Percentiles rank a stretch among this genome's conserved stretches.
Evolutionary conservation across 495 filamentous ascomycete genomes (phyloP).

Genomic region (Glutinoglossum americanum): DNA sequence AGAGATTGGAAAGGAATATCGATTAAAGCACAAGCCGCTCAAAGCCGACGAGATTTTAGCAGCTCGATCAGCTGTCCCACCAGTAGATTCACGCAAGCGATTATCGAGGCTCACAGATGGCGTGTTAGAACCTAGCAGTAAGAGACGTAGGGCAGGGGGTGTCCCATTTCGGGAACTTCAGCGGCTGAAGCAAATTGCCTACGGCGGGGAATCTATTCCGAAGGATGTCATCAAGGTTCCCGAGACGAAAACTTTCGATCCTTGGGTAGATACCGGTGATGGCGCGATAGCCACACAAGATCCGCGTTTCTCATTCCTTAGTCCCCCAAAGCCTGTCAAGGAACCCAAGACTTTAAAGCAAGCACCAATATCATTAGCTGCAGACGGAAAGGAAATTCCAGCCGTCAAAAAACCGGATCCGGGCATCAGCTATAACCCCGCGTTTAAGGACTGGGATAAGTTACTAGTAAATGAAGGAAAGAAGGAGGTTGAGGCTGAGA

Average conservation of each 20-base stretch:
- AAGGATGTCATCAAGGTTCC: conserved; percentile 30
- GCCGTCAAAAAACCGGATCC: conserved; percentile 59
- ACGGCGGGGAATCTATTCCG: conserved; percentile 38
- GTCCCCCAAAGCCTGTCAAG: conserved; percentile 37
- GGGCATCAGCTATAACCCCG: conserved; percentile 79
- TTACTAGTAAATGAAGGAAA: conserved; percentile 50
- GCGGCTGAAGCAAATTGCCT: conserved; percentile 54
- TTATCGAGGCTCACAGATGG: conserved; percentile 33
- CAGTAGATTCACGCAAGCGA: conserved; percentile 56
- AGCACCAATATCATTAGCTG: conserved; percentile 57
- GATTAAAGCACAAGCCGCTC: conserved; percentile 48
- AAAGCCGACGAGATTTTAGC: conserved; percentile 84
- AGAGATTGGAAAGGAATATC: conserved; percentile 34
- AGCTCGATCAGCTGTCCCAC: conserved; percentile 56
- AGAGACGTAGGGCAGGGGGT: conserved; percentile 51
- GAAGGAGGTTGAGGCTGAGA: conserved; percentile 60
- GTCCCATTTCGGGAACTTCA: conserved; percentile 61
- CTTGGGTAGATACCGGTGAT: conserved; percentile 42
- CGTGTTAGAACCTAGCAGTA: conserved; percentile 40
- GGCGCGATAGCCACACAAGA: conserved; percentile 21
- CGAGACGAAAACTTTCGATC: conserved; percentile 41
- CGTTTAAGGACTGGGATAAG: conserved; percentile 60
- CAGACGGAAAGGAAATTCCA: conserved; percentile 52
- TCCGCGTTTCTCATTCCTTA: conserved; percentile 35
- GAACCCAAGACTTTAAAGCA: conserved; percentile 57